Evolutionary conservation across 129 eudicot species (phyloP).

Genomic region (Scalesia atractyloides): DNA sequence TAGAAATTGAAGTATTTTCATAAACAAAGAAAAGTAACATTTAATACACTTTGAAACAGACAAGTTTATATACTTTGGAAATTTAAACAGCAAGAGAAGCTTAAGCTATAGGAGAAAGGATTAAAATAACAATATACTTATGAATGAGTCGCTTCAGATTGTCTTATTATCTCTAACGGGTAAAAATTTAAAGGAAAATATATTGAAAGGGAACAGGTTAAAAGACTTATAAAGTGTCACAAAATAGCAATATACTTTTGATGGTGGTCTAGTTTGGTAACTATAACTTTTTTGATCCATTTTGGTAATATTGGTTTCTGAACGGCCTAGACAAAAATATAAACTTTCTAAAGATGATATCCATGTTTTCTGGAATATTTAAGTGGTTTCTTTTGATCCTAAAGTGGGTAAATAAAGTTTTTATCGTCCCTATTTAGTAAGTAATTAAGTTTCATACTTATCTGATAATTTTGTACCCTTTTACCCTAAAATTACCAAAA

Average conservation of each 20-base stretch:
- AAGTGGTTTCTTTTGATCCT: background rate
- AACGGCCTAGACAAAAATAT: background rate
- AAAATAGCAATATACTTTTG: background rate
- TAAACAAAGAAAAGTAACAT: constrained; percentile 2
- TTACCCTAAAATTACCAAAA: background rate
- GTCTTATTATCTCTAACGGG: background rate
- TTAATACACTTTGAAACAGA: background rate
- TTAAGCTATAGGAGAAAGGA: background rate
- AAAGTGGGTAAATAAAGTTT: background rate
- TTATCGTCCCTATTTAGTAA: background rate
- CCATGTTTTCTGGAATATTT: background rate
- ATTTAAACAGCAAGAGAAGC: constrained; percentile 1
- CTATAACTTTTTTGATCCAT: no score
- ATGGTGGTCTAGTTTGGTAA: background rate
- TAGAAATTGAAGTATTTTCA: constrained; percentile 12
- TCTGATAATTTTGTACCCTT: background rate
- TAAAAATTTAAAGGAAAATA: background rate
- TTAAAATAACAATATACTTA: background rate
- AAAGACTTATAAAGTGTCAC: background rate
- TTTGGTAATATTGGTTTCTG: background rate
- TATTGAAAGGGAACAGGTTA: background rate
- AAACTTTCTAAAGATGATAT: background rate
- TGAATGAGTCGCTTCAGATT: background rate
- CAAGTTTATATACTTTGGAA: background rate
- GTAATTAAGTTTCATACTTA: background rate